These are phyloP conservation scores for Chrysoporthe cubensis DNA, from an alignment of 2,329 filamentous ascomycete genomes.

Conservation along the genomic window DNA sequence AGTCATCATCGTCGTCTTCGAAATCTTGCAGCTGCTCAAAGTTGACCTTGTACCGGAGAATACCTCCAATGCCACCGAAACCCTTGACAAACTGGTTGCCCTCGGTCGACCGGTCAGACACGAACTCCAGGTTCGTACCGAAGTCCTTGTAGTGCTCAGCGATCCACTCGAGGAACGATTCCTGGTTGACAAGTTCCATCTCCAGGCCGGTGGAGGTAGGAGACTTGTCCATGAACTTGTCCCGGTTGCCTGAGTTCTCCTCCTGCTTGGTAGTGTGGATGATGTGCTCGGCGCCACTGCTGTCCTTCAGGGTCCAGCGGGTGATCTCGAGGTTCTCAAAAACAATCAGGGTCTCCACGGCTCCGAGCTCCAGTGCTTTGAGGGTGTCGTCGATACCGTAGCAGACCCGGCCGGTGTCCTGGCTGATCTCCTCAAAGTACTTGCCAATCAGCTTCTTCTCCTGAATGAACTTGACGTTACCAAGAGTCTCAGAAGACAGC, in stretches of 20 bases:
- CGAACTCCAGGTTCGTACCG: conserved; percentile 92
- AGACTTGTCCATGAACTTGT: conserved; percentile 91
- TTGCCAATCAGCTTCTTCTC: conserved; percentile 99
- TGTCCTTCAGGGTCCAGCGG: conserved; percentile 86
- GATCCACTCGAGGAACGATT: conserved; percentile 98
- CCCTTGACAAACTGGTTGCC: conserved; percentile 99
- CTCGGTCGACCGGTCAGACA: conserved; percentile 95
- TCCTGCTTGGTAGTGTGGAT: conserved; percentile 88
- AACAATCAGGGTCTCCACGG: conserved; percentile 91
- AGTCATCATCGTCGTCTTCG: conserved; percentile 91
- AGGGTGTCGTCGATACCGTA: conserved; percentile 98
- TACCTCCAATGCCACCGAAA: conserved; percentile 96
- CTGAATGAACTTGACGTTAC: conserved; percentile 99
- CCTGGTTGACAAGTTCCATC: conserved; percentile 89
- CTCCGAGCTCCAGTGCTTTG: conserved; percentile 94
- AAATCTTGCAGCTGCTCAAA: conserved; percentile 97
- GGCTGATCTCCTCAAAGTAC: conserved; percentile 99
- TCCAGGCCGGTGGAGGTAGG: conserved; percentile 73
- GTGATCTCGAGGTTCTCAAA: conserved; percentile 97
- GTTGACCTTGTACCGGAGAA: conserved; percentile 99
- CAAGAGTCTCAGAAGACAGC: conserved; percentile 88
- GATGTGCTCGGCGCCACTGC: conserved; percentile 71
- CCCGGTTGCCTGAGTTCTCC: conserved; percentile 70
- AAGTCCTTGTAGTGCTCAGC: conserved; percentile 99
- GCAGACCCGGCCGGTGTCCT: conserved; percentile 95